phyloP scores from a whole-genome alignment of 441 rosid species.

The Populus hybrid region DNA sequence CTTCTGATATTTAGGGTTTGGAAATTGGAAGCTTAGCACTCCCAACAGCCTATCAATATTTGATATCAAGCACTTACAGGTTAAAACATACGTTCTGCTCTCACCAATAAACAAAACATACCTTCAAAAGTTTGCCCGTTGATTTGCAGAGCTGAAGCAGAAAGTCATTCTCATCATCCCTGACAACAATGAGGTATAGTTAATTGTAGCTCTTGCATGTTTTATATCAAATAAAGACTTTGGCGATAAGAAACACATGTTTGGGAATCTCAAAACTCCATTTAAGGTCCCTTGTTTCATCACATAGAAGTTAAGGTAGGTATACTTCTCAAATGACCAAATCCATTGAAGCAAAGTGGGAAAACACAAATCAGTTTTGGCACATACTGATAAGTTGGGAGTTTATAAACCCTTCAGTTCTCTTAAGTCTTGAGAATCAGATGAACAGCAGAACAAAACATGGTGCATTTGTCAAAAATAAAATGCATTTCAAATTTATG shows the following conservation, averaged over 20 bases:
- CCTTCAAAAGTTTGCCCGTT: constrained; percentile 82
- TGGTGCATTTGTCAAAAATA: not conserved
- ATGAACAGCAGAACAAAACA: not conserved
- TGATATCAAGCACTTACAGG: constrained; percentile 2
- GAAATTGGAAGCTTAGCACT: too few species aligned
- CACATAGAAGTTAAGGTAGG: too few species aligned
- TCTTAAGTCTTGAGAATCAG: not conserved
- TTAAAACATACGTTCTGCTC: not conserved
- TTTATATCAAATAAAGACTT: not conserved
- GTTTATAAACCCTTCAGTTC: not conserved
- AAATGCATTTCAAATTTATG: not conserved
- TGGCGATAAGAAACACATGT: not conserved
- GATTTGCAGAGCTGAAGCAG: constrained; percentile 77
- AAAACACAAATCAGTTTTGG: not conserved
- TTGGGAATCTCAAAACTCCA: not conserved
- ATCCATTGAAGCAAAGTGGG: not conserved
- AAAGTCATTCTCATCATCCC: constrained; percentile 85
- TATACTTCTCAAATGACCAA: too few species aligned
- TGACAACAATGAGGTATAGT: constrained; percentile 24
- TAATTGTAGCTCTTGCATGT: too few species aligned
- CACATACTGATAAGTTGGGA: not conserved
- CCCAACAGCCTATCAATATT: not conserved
- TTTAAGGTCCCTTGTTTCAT: too few species aligned
- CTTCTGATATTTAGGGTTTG: too few species aligned
- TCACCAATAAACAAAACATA: constrained; percentile 21